Base-by-base conservation (phyloP, 2,329 filamentous ascomycete species). In the Penicillium sp. region DNA sequence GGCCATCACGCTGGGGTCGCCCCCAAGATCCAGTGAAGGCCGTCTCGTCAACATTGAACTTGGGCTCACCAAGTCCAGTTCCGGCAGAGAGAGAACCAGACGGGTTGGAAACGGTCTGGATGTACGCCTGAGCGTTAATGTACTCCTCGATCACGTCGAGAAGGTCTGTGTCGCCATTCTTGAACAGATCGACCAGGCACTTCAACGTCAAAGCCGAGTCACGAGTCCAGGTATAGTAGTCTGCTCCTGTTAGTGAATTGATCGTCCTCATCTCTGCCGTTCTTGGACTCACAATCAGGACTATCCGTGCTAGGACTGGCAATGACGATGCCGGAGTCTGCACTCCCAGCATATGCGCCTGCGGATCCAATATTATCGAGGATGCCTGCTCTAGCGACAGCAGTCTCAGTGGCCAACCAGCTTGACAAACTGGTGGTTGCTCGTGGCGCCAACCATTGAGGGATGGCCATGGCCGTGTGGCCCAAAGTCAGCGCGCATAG, bases 211-310 rank as follows among this genome's bases (percentile, higher is more conserved):
- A 79, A 25, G 87, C 88, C 16, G 88, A 83, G 71, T 93, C 90
- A 67, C 90, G 80, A 1, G 87, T 91, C 90, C 90, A 93, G 1
- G 88, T 91, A 68, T 86, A 93, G 69, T 83, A 92, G 72, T 93
- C 88, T 91, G n/a, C 8, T n/a, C 19, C 16, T 13, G 25, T 26
- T 23, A 26, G 21, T 25, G 5, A 11, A 11, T 42, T 8, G 21
- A 23, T 39, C 19, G 23, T 14, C 10, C n/a, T 23, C 39, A 42
- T 23, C 7, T 19, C 9, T 26, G 13, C 16, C 26, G 25, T 19
- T 71, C 78, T 69, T 65, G 13, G 5, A 16, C 31, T 33, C 31
- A 84, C 83, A 87, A 63, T 85, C 73, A 1, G 84, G 84, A 63
- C 81, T 72, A 3, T 62, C 69, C n/a, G 31, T 33, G 31, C 31